These are phyloP conservation scores for Avena atlantica DNA, from an alignment of 176 grass and related monocot species.

Conservation along the genomic window DNA sequence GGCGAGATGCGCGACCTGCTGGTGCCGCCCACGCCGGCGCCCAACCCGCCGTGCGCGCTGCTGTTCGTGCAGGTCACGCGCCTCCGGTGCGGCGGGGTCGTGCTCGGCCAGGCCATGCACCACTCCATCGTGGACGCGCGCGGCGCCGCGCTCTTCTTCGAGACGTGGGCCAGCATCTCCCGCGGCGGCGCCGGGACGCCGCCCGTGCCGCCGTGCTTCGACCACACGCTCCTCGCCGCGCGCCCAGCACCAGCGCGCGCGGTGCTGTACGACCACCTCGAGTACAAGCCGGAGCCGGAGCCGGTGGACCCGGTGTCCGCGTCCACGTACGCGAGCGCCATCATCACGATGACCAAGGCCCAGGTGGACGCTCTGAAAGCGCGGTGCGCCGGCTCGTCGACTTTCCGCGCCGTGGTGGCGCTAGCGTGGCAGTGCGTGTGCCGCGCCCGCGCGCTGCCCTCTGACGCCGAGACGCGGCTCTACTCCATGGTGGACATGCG, in stretches of 20 bases:
- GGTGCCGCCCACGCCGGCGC: slow-evolving; percentile 35
- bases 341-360: slow-evolving; percentile 29
- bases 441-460: slow-evolving; percentile 42
- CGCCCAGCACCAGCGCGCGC: background rate
- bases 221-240: slow-evolving; percentile 56
- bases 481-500: slow-evolving; percentile 80
- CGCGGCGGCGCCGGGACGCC: background rate
- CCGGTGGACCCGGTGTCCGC: background rate
- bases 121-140: slow-evolving; percentile 56
- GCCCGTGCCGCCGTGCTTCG: slow-evolving; percentile 38
- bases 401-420: slow-evolving; percentile 70
- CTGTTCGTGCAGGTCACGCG: slow-evolving; percentile 16
- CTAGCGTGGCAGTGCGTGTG: slow-evolving; percentile 73
- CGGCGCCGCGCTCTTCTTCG: slow-evolving; percentile 54
- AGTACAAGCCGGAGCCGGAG: slow-evolving; percentile 58
- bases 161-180: slow-evolving; percentile 59
- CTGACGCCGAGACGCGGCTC: slow-evolving; percentile 47
- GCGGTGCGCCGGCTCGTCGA: slow-evolving; percentile 47
- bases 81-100: slow-evolving; percentile 75
- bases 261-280: slow-evolving; percentile 62
- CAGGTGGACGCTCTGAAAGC: slow-evolving; percentile 54
- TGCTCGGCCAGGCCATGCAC: slow-evolving; percentile 60
- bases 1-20: slow-evolving; percentile 50
- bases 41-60: too few species aligned
- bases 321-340: slow-evolving; percentile 39